phyloP scores from a whole-genome alignment of 2,329 filamentous ascomycete species.

The Scopulariopsis brevicaulis region DNA sequence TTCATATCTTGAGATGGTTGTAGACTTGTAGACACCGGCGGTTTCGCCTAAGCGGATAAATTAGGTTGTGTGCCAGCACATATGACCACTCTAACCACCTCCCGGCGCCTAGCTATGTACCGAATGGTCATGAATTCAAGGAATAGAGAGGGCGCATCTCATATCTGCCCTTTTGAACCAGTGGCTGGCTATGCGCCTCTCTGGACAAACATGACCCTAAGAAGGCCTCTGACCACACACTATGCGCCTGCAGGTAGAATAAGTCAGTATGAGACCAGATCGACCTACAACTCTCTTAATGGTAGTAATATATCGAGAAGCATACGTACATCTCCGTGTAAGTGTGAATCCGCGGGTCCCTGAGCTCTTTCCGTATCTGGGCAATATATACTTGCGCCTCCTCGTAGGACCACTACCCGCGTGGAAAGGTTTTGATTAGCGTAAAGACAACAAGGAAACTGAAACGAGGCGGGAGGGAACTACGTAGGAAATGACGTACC shows the following conservation, averaged over 20 bases:
- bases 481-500: constrained; percentile 10
- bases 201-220: background rate
- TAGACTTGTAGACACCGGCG: too few species aligned
- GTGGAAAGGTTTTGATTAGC: background rate
- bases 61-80: too few species aligned
- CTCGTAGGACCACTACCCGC: constrained; percentile 6
- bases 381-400: constrained; percentile 21
- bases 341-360: constrained; percentile 18
- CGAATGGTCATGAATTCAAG: too few species aligned
- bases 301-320: background rate
- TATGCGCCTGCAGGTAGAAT: background rate
- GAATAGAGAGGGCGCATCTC: too few species aligned
- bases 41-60: too few species aligned
- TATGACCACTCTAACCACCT: too few species aligned
- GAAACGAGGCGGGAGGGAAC: background rate
- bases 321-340: constrained; percentile 10
- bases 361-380: constrained; percentile 17
- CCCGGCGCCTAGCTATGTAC: too few species aligned
- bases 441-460: background rate
- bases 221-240: background rate
- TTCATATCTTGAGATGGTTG: too few species aligned
- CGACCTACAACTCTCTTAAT: background rate
- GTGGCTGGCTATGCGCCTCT: too few species aligned
- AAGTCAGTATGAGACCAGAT: background rate
- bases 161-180: too few species aligned